phyloP scores from a whole-genome alignment of 176 grass and related monocot species.

The Coix lacrymajobi region DNA sequence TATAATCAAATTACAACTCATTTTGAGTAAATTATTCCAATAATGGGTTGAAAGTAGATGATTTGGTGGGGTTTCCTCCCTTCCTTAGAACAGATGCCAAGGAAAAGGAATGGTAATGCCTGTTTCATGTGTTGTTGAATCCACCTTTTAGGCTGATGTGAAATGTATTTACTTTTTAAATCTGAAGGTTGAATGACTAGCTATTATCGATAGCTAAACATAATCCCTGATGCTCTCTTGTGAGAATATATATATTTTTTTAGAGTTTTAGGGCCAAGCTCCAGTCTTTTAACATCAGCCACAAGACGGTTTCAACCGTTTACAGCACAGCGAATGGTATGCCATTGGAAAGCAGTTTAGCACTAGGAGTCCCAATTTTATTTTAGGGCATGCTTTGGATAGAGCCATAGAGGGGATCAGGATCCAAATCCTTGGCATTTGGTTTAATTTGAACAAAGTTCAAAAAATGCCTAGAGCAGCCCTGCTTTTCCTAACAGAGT shows the following conservation, averaged over 20 bases:
- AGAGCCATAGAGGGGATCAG: background rate
- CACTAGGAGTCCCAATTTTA: background rate
- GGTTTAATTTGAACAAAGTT: background rate
- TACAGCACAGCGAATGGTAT: too few species aligned
- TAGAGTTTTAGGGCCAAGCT: too few species aligned
- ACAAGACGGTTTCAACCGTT: too few species aligned
- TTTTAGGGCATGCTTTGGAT: background rate
- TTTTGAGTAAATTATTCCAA: background rate
- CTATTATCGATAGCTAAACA: background rate
- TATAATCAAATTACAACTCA: background rate
- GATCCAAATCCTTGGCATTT: background rate
- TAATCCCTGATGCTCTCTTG: background rate
- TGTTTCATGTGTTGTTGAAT: background rate
- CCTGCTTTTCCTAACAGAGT: background rate
- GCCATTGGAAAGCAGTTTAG: too few species aligned
- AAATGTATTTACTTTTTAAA: background rate
- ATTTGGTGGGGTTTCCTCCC: background rate
- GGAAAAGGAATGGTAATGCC: background rate
- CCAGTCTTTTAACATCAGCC: too few species aligned
- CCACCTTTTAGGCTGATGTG: background rate
- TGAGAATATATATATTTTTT: too few species aligned
- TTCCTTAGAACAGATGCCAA: conserved; percentile 1
- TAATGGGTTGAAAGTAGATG: background rate
- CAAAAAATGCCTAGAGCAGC: background rate
- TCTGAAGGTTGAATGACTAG: background rate